Conservation (phyloP, 2,329 filamentous ascomycete genomes). For the Fusarium acutatum region DNA sequence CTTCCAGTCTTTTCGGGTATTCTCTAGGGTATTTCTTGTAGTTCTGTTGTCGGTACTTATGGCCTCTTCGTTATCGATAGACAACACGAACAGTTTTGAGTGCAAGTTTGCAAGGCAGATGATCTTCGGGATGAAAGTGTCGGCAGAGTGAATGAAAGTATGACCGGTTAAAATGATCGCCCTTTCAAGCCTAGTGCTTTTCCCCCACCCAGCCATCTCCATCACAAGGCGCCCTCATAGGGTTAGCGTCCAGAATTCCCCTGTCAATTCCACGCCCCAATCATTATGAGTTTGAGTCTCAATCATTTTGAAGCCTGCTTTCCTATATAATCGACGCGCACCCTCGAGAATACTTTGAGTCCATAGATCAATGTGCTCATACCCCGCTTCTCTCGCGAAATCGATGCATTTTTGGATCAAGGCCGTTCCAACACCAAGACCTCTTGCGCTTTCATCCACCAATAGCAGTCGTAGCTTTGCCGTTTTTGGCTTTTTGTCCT, state of each 20-base stretch:
- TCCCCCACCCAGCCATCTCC: not conserved
- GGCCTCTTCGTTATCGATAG: no score
- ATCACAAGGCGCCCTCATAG: not conserved
- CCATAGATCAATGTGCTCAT: not conserved
- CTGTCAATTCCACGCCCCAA: not conserved
- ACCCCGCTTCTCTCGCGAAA: not conserved
- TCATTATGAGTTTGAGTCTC: not conserved
- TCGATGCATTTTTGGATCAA: slow-evolving; percentile 2
- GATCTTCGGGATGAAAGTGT: no score
- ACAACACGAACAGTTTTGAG: no score
- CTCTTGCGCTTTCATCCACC: not conserved
- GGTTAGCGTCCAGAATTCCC: not conserved
- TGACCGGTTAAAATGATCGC: not conserved
- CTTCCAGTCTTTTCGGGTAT: not conserved
- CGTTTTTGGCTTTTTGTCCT: not conserved
- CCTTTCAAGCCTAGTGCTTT: not conserved
- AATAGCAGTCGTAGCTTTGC: not conserved
- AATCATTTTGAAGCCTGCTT: not conserved
- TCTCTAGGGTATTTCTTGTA: no score
- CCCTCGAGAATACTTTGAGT: not conserved
- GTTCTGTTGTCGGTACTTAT: no score
- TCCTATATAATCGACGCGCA: not conserved
- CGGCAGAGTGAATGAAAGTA: no score
- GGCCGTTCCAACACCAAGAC: not conserved
- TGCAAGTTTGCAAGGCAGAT: no score